Evolutionary conservation across 306 rosid species (phyloP).

Genomic region (Medicago truncatula): DNA sequence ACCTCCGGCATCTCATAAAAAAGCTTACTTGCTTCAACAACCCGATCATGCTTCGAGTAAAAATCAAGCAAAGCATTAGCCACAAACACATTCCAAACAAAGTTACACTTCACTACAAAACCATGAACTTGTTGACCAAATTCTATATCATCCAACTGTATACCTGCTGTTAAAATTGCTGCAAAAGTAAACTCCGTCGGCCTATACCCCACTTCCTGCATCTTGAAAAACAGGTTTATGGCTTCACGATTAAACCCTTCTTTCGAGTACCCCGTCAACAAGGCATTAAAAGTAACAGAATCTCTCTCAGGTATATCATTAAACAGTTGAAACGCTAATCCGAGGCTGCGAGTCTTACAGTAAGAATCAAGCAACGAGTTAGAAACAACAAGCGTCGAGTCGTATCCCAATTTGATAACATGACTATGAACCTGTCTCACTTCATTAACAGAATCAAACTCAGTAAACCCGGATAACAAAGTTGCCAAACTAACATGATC

Average conservation of each 20-base stretch:
- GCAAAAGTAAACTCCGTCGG: conserved; percentile 87
- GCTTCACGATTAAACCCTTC: conserved; percentile 69
- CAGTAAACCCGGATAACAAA: conserved; percentile 74
- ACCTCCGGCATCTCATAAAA: conserved; percentile 80
- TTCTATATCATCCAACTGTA: conserved; percentile 61
- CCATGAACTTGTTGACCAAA: conserved; percentile 80
- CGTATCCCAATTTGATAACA: conserved; percentile 65
- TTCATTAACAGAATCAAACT: conserved; percentile 53
- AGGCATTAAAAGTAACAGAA: conserved; percentile 75
- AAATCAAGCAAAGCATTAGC: conserved; percentile 91
- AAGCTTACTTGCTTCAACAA: conserved; percentile 60
- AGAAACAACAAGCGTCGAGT: conserved; percentile 68
- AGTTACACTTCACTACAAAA: conserved; percentile 66
- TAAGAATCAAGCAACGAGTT: conserved; percentile 87
- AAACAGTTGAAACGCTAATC: conserved; percentile 63
- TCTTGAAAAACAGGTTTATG: conserved; percentile 60
- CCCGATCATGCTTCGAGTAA: conserved; percentile 73
- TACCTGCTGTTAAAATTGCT: conserved; percentile 68
- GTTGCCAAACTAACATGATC: conserved; percentile 82
- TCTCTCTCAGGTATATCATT: conserved; percentile 63
- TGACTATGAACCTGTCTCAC: conserved; percentile 70
- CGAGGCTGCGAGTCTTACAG: conserved; percentile 64
- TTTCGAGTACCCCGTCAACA: conserved; percentile 78
- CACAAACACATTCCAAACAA: conserved; percentile 78
- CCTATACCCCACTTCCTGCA: conserved; percentile 63